Base-by-base conservation (phyloP, 805 yeast genomes). In the Saturnispora quitensis region DNA sequence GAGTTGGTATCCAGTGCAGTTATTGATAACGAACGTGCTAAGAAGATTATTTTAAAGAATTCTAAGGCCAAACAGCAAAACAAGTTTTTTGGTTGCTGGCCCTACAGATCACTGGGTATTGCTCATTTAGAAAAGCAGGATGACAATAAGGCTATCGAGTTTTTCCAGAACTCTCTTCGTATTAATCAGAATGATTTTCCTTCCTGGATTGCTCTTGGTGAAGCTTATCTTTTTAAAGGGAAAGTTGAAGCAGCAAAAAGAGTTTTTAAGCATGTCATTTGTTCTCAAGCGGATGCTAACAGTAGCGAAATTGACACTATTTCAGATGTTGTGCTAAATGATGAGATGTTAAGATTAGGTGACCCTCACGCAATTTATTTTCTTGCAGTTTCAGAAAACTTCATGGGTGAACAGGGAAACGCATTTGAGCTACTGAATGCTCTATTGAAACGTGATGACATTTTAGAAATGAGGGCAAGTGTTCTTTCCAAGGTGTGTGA, bases 201-300 rank as follows among this genome's bases (percentile, higher is more conserved):
- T 56, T 84, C 96, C 2, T 91, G 98, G 97, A 73, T 86, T 28
- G 97, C 97, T 1, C 71, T 93, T n/a, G 99, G 99, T n/a, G 98
- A 93, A 64, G 91, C 97, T 0, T 93, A 93, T 65, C 72, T 77
- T 50, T 78, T 81, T 25, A 80, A 93, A 65, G 99, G 99, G 2
- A 75, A 96, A 55, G 71, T 84, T 43, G 90, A 87, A 51, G 95
- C 98, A 2, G 88, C 96, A 0, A 73, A 78, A 9, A 89, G 86
- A 65, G 97, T 93, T 1, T 86, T 89, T 59, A 73, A 71, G 31
- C 81, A 81, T 53, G 88, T 90, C 0, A 60, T 80, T 44, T 73
- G 73, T 38, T 58, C 84, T 5, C 76, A 78, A 33, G 43, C 44
- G 2, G 17, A 25, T 12, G 15, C 8, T 7, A 38, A 33, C 1